Conservation (phyloP, 768 basidiomycete genomes). For the Candolleomyces eurysporus region DNA sequence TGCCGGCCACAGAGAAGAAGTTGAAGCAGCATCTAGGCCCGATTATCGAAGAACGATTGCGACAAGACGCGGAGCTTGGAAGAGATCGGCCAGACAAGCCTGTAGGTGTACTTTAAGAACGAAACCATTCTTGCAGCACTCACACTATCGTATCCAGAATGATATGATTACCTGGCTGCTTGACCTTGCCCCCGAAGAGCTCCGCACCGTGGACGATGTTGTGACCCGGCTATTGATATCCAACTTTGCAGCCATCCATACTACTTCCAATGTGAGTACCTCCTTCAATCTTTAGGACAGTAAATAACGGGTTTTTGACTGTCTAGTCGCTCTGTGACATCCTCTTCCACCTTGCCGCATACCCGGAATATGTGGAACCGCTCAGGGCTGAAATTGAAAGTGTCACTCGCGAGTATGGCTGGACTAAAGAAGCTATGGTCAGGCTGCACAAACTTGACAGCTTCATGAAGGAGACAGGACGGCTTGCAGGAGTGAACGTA, state of each 20-base stretch:
- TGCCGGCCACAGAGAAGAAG: not conserved
- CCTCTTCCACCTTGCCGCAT: conserved; percentile 30
- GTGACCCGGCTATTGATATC: conserved; percentile 28
- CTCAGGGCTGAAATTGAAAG: conserved; percentile 40
- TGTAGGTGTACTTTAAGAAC: not conserved
- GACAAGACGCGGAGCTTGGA: not conserved
- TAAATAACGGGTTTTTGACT: not conserved
- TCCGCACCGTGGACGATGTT: conserved; percentile 23
- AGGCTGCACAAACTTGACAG: conserved; percentile 42
- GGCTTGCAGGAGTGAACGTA: not conserved
- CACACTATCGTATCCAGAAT: conserved; percentile 28
- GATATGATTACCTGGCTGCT: conserved; percentile 40
- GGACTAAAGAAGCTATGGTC: conserved; percentile 28
- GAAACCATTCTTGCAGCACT: conserved; percentile 10
- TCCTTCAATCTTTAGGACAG: not conserved
- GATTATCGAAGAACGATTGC: conserved; percentile 5
- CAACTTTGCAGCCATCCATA: conserved; percentile 26
- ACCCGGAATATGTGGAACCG: conserved; percentile 28
- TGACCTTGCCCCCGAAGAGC: conserved; percentile 24
- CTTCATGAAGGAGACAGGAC: conserved; percentile 30
- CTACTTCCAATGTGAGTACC: conserved; percentile 32
- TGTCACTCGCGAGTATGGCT: conserved; percentile 28
- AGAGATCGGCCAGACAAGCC: not conserved
- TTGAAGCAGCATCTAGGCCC: not conserved
- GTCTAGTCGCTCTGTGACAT: conserved; percentile 31